Evolutionary conservation across 306 rosid genomes (phyloP), one percentile per base, ranked within the genome.

Genomic region (Ceratonia siliqua): DNA sequence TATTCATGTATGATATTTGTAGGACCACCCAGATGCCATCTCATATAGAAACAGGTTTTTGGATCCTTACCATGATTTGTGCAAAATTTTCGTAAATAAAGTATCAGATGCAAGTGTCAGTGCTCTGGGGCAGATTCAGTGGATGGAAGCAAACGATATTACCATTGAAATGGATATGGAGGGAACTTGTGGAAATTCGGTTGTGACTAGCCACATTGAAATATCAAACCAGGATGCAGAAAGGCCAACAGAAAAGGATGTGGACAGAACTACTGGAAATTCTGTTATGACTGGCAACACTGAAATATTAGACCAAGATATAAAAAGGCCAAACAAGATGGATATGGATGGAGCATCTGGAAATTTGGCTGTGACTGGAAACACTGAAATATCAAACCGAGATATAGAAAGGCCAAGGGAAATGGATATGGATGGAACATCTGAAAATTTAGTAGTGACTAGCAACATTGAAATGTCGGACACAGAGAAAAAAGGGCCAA

Each of bases 21-120:
- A 88, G 96, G 96, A 87, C 56, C 79, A 70, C 59, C 93, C 90
- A 0, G 87, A 83, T 73, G 87, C 85, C 70, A 49, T 82, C 56
- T 78, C 69, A 35, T 90, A 88, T 50, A 86, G 75, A 76, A 84
- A 73, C 75, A 85, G 79, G 35, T 68, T 77, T 71, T 71, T 88
- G 17, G 70, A 72, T 50, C 32, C 68, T 66, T 87, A 81, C 58
- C 48, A 59, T 33, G 85, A 85, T 68, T 71, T 91, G 63, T 78
- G 89, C 85, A 87, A 87, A 79, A 76, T 91, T 52, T 87, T 75
- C 4, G 86, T 82, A 61, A 82, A 68, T 49, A 35, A 48, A 74
- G 79, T 68, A 49, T 33, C 81, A 54, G 83, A 83, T 42, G 79
- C 55, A 69, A 64, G 65, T 62, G 73, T 69, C 49, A 52, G 49